Percentiles rank a stretch among this genome's conserved stretches.
These are phyloP conservation scores for Colletotrichum liriopes DNA, from an alignment of 2,329 filamentous ascomycete species.

Conservation along the genomic window DNA sequence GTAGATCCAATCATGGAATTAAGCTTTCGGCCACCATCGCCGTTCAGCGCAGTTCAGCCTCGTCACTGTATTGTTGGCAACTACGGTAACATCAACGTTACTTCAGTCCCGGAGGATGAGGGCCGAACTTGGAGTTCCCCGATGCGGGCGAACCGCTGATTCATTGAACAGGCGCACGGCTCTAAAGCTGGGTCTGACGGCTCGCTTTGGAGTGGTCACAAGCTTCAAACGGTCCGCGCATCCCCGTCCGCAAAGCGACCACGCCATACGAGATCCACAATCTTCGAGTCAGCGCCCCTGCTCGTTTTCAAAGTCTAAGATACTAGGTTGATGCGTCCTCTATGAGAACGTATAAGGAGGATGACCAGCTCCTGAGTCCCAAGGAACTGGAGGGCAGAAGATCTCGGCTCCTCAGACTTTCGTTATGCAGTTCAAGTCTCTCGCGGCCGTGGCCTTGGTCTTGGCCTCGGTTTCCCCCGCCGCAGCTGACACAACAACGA, in stretches of 20 bases:
- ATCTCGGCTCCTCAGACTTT: neutral
- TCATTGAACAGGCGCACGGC: neutral
- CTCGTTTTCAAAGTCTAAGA: neutral
- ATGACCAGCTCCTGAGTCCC: neutral
- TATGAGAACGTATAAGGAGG: neutral
- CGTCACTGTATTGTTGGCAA: neutral
- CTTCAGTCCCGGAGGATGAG: conserved; percentile 5
- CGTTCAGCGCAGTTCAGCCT: neutral
- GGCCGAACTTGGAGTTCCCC: neutral
- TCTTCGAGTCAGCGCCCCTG: conserved; percentile 33
- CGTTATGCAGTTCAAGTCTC: conserved; percentile 22
- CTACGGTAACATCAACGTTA: neutral
- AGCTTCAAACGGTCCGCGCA: conserved; percentile 12
- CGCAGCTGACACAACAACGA: conserved; percentile 23
- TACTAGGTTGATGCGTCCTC: neutral
- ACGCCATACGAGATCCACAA: neutral
- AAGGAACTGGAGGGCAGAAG: neutral
- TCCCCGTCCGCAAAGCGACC: conserved; percentile 21
- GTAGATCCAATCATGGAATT: neutral
- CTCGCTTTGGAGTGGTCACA: neutral
- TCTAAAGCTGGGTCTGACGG: neutral
- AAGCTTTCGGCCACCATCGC: neutral
- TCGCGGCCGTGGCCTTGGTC: conserved; percentile 24
- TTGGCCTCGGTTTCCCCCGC: conserved; percentile 9
- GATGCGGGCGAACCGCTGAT: conserved; percentile 1